Evolutionary conservation across 2,329 filamentous ascomycete genomes (phyloP), one percentile per base, ranked within the genome.

Genomic region (Stagonosporopsis rhizophila): DNA sequence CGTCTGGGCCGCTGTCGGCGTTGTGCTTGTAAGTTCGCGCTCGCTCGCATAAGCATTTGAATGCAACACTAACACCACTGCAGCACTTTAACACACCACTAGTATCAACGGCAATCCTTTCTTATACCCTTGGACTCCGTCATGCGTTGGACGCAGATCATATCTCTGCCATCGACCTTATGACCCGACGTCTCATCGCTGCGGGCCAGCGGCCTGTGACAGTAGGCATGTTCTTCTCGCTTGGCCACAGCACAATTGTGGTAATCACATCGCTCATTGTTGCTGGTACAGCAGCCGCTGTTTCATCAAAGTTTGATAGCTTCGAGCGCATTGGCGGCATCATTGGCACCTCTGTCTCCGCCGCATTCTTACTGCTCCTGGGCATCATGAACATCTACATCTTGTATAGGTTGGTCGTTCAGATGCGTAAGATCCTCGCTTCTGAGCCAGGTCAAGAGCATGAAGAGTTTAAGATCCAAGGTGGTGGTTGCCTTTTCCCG

Each of bases 71-170:
- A 17, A 41, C 11, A n/a, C n/a, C 1, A 12, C 9, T 7, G 3
- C 23, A 75, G 72, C 72, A 74, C 49, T 75, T 64, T 41, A 67
- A 71, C 56, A 85, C 82, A 0, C 79, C 82, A 0, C 83, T 97
- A 60, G 86, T 93, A 45, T 90, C 90, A 2, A 89, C 92, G 2
- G 91, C 92, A 1, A 87, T 93, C 2, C 84, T 98, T 0, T 88
- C 93, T 23, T 98, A 96, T 75, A 91, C 91, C 0, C 84, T 98
- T 11, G 94, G 94, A 2, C 84, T 98, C 12, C 89, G 94, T 38
- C 94, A 98, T 80, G 94, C 94, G n/a, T 86, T 98, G 40, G 95
- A 98, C 71, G 95, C 94, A n/a, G 94, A 98, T 77, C 95, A 98
- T 72, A 91, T 91, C 62, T 87, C 86, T 37, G 94, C 93, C 61